Evolutionary conservation across 2,329 filamentous ascomycete genomes (phyloP).

Genomic region (Laburnicola sp.): DNA sequence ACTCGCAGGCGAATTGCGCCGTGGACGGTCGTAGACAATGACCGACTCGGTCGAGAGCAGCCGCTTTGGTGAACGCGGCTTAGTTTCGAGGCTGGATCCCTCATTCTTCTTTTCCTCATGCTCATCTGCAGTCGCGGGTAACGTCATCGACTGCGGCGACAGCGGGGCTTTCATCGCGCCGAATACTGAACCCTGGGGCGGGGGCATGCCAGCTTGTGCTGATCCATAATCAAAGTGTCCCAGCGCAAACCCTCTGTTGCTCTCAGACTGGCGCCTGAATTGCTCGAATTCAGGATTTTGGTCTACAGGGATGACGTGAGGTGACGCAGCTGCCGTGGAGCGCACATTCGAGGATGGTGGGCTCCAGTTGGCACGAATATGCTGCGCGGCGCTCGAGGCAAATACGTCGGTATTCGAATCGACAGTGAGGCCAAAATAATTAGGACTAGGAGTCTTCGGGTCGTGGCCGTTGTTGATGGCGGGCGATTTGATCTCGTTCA

Average conservation of each 20-base stretch:
- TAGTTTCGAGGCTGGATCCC: slow-evolving; percentile 17
- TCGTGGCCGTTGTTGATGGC: slow-evolving; percentile 31
- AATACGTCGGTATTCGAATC: slow-evolving; percentile 64
- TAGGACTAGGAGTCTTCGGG: slow-evolving; percentile 64
- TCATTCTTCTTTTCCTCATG: slow-evolving; percentile 26
- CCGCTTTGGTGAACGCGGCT: slow-evolving; percentile 53
- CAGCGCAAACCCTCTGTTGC: slow-evolving; percentile 54
- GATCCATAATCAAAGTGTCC: slow-evolving; percentile 49
- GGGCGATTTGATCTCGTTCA: slow-evolving; percentile 40
- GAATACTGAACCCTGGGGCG: slow-evolving; percentile 30
- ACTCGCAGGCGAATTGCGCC: slow-evolving; percentile 53
- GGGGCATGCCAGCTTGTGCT: slow-evolving; percentile 30
- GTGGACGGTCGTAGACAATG: slow-evolving; percentile 47
- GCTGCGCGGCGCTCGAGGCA: slow-evolving; percentile 61
- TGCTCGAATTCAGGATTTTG: slow-evolving; percentile 82
- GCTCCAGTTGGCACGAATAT: slow-evolving; percentile 74
- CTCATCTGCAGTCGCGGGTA: slow-evolving; percentile 21
- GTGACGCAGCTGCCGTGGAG: slow-evolving; percentile 69
- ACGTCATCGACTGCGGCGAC: slow-evolving; percentile 43
- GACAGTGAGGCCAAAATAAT: slow-evolving; percentile 81
- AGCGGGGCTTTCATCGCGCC: slow-evolving; percentile 28
- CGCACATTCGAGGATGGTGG: slow-evolving; percentile 70
- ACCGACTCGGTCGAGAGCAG: slow-evolving; percentile 51
- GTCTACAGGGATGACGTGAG: slow-evolving; percentile 70
- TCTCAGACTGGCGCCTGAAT: slow-evolving; percentile 70